Evolutionary conservation across 805 yeast genomes (phyloP).

Genomic region (Metschnikowia lachancei): DNA sequence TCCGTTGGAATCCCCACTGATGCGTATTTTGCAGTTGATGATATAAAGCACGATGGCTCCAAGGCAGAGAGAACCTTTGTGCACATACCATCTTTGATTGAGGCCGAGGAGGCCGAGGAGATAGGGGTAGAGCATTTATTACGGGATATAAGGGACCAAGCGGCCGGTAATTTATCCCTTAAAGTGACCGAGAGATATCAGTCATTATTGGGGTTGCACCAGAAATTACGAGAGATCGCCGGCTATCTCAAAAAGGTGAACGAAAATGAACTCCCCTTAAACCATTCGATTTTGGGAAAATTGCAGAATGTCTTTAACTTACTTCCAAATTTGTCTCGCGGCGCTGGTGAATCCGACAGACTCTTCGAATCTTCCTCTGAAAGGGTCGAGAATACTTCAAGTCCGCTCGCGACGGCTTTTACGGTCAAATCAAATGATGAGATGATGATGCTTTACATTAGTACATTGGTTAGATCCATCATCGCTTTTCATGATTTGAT

Average conservation of each 20-base stretch:
- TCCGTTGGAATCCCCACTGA: constrained; percentile 92
- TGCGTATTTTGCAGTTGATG: constrained; percentile 91
- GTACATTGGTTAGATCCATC: constrained; percentile 87
- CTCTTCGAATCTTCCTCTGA: constrained; percentile 7
- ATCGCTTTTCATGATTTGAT: constrained; percentile 95
- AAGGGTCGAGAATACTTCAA: constrained; percentile 28
- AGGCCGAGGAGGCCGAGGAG: constrained; percentile 99
- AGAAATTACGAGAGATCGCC: constrained; percentile 74
- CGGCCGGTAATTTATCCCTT: constrained; percentile 87
- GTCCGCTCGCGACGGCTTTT: constrained; percentile 72
- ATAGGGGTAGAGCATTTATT: constrained; percentile 96
- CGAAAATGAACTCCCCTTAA: constrained; percentile 71
- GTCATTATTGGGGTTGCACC: constrained; percentile 81
- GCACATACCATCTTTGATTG: constrained; percentile 87
- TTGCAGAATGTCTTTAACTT: constrained; percentile 93
- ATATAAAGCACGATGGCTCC: constrained; percentile 93
- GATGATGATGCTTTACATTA: constrained; percentile 87
- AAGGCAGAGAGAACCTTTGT: constrained; percentile 88
- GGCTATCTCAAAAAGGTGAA: constrained; percentile 73
- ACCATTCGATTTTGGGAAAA: constrained; percentile 86
- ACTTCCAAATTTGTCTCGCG: constrained; percentile 67
- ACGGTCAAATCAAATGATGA: constrained; percentile 94
- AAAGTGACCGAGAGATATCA: constrained; percentile 86
- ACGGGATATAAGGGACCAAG: constrained; percentile 93
- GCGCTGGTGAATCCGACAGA: constrained; percentile 17